Evolutionary conservation across 2,329 filamentous ascomycete species (phyloP).

Genomic region (Pleochaeta shiraiana): DNA sequence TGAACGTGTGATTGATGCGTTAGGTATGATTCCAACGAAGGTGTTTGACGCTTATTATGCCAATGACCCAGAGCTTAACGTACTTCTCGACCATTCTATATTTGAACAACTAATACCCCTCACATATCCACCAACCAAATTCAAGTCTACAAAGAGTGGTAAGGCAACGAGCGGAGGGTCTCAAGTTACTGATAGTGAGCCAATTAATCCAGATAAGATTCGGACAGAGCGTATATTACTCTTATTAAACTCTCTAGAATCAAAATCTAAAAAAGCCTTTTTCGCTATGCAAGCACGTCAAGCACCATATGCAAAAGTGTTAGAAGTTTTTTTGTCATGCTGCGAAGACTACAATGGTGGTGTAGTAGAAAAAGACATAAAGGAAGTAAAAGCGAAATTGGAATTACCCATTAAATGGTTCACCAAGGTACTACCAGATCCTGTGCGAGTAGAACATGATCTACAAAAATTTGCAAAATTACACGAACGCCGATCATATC

Average conservation of each 20-base stretch:
- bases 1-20: constrained; percentile 48
- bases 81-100: constrained; percentile 62
- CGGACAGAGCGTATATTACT: constrained; percentile 69
- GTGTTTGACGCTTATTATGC: constrained; percentile 80
- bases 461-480: constrained; percentile 78
- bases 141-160: constrained; percentile 33
- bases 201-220: constrained; percentile 49
- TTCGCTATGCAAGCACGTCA: constrained; percentile 70
- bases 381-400: constrained; percentile 44
- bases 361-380: constrained; percentile 49
- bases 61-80: constrained; percentile 70
- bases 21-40: constrained; percentile 62
- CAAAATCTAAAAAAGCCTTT: constrained; percentile 64
- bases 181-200: constrained; percentile 25
- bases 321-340: constrained; percentile 57
- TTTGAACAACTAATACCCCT: constrained; percentile 81
- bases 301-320: constrained; percentile 46
- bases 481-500: constrained; percentile 77
- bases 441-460: constrained; percentile 47
- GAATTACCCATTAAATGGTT: constrained; percentile 53
- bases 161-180: constrained; percentile 28
- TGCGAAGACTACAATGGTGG: constrained; percentile 85
- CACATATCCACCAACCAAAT: constrained; percentile 54
- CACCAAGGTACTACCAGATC: constrained; percentile 54
- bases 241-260: constrained; percentile 56